Base-by-base conservation (phyloP, 306 rosid species). In the Quercus parvula region DNA sequence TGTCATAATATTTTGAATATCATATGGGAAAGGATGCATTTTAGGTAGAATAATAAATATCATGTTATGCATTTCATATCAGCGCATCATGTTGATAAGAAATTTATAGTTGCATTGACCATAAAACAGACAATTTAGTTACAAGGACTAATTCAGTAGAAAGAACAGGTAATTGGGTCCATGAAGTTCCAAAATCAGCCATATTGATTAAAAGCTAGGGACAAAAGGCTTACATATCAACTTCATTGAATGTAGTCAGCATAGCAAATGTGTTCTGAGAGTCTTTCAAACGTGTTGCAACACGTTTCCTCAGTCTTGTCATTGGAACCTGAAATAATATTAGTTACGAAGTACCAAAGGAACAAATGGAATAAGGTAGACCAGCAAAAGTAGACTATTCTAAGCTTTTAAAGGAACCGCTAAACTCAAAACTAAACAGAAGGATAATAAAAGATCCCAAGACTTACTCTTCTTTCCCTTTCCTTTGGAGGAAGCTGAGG, bases 261-360 rank as follows among this genome's bases (percentile, higher is more conserved):
- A 90, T 38, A 52, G 94, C 92, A 83, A 88, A 88, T 24, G 94
- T 90, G 79, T 90, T 86, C 76, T 88, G 92, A 19, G 92, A 86
- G 72, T 90, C 94, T 58, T 90, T 90, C 90, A 86, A 86, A 30
- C 90, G 90, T 13, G 87, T 86, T 71, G 94, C 90, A 67, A 90
- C 94, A 56, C 91, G 83, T 77, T 90, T 90, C 86, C 94, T 86
- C 41, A 90, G 89, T 81, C 92, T 84, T 78, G 89, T 88, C 90
- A 90, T 90, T 35, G 91, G 92, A 84, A 90, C 90, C 94, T 90
- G 51, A 71, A 44, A 22, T 70, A 30, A 49, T 31, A 17, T 20
- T 56, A 38, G 51, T 69, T 49, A 66, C 28, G 25, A 27, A 38
- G 59, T 8, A 33, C 70, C 25, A 15, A 59, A 62, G 19, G 15